Evolutionary conservation across 768 basidiomycete species (phyloP).

Genomic region (Trichaptum fuscoviolaceum): DNA sequence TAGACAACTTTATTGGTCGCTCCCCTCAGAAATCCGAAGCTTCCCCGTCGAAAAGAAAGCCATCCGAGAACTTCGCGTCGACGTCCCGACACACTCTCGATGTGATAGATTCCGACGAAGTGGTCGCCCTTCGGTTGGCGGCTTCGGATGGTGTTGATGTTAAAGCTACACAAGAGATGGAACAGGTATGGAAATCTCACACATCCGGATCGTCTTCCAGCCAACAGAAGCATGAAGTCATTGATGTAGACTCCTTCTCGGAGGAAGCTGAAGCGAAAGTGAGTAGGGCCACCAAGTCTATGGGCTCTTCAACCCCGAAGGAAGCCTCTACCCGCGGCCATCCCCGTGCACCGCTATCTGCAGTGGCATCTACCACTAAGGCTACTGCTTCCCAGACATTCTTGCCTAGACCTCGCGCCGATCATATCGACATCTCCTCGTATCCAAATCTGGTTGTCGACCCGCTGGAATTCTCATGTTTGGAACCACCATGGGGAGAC

Average conservation of each 20-base stretch:
- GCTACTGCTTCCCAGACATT: not conserved
- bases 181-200: slow-evolving; percentile 7
- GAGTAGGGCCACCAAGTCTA: not conserved
- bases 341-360: not conserved
- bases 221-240: slow-evolving; percentile 2
- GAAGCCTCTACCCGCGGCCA: not conserved
- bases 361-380: not conserved
- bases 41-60: not conserved
- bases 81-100: not conserved
- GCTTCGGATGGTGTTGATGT: slow-evolving; percentile 9
- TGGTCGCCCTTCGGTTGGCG: not conserved
- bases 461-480: slow-evolving; percentile 39
- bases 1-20: not conserved
- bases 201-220: not conserved
- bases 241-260: slow-evolving; percentile 7
- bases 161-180: slow-evolving; percentile 2
- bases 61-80: not conserved
- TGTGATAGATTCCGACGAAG: not conserved
- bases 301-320: not conserved
- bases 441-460: slow-evolving; percentile 41
- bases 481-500: slow-evolving; percentile 38
- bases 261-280: not conserved
- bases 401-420: not conserved
- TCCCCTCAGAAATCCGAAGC: not conserved
- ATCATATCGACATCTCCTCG: not conserved